Evolutionary conservation across 192 early-diverging fungal species (phyloP), one percentile per base, ranked within the genome.

Genomic region (Phlyctochytrium arcticum): DNA sequence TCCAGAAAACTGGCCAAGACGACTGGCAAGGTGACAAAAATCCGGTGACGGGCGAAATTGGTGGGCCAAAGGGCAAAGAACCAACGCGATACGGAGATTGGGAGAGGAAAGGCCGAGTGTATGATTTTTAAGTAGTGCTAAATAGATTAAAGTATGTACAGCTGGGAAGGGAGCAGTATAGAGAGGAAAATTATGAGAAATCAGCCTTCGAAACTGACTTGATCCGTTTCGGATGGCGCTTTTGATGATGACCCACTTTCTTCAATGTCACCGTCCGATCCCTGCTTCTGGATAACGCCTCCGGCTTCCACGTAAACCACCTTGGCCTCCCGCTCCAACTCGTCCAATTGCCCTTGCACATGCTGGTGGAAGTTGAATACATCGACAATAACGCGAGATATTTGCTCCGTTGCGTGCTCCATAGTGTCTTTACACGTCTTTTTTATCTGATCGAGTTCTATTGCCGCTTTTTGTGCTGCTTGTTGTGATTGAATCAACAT

Each of bases 61-160:
- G 85, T 23, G 90, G 90, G 0, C 90, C 90, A 12, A 85, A 80
- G 53, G 90, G 90, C 12, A 80, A 84, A 19, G 90, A 92, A 57
- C 90, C 90, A 3, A 92, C 90, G 6, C 81, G 90, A 8, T 92
- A 86, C 63, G 87, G 88, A 26, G 90, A 92, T 67, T 92, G 90
- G 90, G 90, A 92, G 67, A 75, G 86, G 54, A 89, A 86, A 36
- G 90, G 88, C 1, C 75, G 89, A 5, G 87, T 88, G 27, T 87
- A 82, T 24, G 89, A 88, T 60, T 88, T 88, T 75, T 88, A 69
- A 62, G 47, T n/a, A 53, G 50, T 23, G 21, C 15, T 44, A 44
- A 19, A 44, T 44, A 44, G n/a, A n/a, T n/a, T n/a, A n/a, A n/a
- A n/a, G n/a, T n/a, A n/a, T n/a, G n/a, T n/a, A n/a, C n/a, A n/a